Percentiles rank a stretch among this genome's conserved stretches.
Evolutionary conservation across 768 basidiomycete genomes (phyloP).

Genomic region (Russula compacta): DNA sequence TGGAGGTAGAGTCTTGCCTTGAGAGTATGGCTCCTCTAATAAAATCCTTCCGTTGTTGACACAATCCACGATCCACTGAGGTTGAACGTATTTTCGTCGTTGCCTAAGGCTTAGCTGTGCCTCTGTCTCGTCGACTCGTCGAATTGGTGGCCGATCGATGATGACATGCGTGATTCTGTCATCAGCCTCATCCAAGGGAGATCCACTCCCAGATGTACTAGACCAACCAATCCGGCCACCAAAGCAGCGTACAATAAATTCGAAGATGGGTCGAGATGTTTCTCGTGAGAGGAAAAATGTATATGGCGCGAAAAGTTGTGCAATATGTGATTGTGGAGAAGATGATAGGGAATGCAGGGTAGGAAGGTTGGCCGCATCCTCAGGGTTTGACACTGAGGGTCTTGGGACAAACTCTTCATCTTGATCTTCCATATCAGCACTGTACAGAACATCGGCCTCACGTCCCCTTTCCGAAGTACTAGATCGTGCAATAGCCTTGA

Average conservation of each 20-base stretch:
- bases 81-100: slow-evolving; percentile 84
- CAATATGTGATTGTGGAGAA: slow-evolving; percentile 45
- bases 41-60: slow-evolving; percentile 82
- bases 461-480: slow-evolving; percentile 26
- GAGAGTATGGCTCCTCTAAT: slow-evolving; percentile 76
- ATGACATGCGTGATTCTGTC: slow-evolving; percentile 89
- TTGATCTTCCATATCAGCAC: slow-evolving; percentile 25
- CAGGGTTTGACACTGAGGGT: slow-evolving; percentile 42
- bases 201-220: slow-evolving; percentile 68
- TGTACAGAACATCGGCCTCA: slow-evolving; percentile 25
- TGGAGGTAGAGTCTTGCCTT: slow-evolving; percentile 82
- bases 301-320: slow-evolving; percentile 73
- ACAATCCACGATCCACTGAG: slow-evolving; percentile 97
- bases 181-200: slow-evolving; percentile 69
- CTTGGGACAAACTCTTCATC: slow-evolving; percentile 64
- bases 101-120: slow-evolving; percentile 53
- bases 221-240: slow-evolving; percentile 93
- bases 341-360: slow-evolving; percentile 61
- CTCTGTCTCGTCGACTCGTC: slow-evolving; percentile 38
- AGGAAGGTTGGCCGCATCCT: slow-evolving; percentile 42
- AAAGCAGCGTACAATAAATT: slow-evolving; percentile 87
- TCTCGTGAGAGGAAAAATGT: slow-evolving; percentile 93
- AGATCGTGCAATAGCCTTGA: slow-evolving; percentile 39
- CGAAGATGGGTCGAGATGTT: slow-evolving; percentile 83
- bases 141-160: slow-evolving; percentile 73